phyloP scores from a whole-genome alignment of 2,329 filamentous ascomycete genomes.

The Sporothrix schenckii region DNA sequence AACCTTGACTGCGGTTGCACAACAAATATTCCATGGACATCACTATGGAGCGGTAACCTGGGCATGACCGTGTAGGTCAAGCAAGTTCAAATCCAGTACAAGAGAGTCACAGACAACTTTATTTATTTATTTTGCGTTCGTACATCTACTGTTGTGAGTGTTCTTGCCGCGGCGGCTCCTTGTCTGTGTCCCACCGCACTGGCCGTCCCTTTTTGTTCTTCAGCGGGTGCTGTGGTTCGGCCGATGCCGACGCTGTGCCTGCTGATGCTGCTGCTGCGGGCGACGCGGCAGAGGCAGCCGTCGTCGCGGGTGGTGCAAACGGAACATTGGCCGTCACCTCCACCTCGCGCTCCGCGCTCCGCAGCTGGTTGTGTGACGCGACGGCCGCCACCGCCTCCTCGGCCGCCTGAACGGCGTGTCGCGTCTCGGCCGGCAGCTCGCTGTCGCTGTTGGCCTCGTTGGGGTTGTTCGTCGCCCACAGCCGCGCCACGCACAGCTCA shows the following conservation, averaged over 20 bases:
- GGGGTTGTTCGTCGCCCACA: slow-evolving; percentile 84
- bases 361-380: neutral
- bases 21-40: neutral
- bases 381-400: neutral
- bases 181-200: slow-evolving; percentile 26
- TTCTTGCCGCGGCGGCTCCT: neutral
- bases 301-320: slow-evolving; percentile 46
- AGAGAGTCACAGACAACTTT: neutral
- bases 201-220: slow-evolving; percentile 32
- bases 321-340: slow-evolving; percentile 17
- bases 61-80: neutral
- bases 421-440: slow-evolving; percentile 31
- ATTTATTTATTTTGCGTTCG: no score
- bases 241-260: slow-evolving; percentile 57
- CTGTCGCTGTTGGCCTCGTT: slow-evolving; percentile 44
- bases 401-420: slow-evolving; percentile 29
- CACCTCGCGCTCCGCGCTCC: neutral
- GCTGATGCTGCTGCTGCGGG: slow-evolving; percentile 36
- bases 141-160: neutral
- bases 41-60: neutral
- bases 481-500: slow-evolving; percentile 78
- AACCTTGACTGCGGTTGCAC: neutral
- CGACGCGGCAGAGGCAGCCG: neutral
- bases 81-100: neutral
- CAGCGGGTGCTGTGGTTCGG: slow-evolving; percentile 7